A percentile compares a stretch with the other conserved stretches of the same genome.
Conservation (phyloP, 2,329 filamentous ascomycete species). For the Colletotrichum sansevieriae region DNA sequence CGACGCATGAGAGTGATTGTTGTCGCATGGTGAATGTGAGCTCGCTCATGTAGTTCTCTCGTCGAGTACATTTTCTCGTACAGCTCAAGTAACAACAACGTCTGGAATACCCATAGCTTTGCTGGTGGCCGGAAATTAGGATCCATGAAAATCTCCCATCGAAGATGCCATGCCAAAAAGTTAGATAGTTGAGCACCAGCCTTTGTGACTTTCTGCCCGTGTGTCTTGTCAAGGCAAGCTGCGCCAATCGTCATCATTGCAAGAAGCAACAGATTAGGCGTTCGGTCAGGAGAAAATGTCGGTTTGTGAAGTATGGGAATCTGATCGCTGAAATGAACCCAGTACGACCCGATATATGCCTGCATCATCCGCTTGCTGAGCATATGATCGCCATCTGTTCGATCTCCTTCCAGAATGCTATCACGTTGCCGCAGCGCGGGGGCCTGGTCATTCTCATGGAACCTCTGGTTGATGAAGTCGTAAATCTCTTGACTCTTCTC, state of each 20-base stretch:
- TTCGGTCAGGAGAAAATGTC: conserved; percentile 90
- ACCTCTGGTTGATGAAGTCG: conserved; percentile 83
- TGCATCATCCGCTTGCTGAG: conserved; percentile 96
- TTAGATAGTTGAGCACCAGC: conserved; percentile 87
- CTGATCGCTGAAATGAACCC: conserved; percentile 94
- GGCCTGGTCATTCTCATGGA: conserved; percentile 83
- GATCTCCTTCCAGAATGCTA: conserved; percentile 82
- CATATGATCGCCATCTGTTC: conserved; percentile 73
- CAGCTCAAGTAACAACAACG: conserved; percentile 86
- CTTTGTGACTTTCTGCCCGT: conserved; percentile 79
- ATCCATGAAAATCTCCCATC: conserved; percentile 97
- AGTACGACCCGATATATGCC: conserved; percentile 92
- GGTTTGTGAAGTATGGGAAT: conserved; percentile 95
- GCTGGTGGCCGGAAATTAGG: conserved; percentile 90
- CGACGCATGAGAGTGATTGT: conserved; percentile 95
- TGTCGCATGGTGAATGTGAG: conserved; percentile 96
- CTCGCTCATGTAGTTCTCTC: conserved; percentile 89
- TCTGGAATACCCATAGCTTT: conserved; percentile 96
- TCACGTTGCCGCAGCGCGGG: conserved; percentile 82
- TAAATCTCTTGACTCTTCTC: conserved; percentile 88
- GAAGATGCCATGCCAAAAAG: conserved; percentile 92
- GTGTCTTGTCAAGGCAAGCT: conserved; percentile 86
- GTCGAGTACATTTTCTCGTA: conserved; percentile 99
- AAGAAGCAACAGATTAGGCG: conserved; percentile 85
- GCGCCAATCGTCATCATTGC: conserved; percentile 94